Evolutionary conservation across 352 stramenopile genomes (phyloP).

Genomic region (Globisporangium iwayamae): DNA sequence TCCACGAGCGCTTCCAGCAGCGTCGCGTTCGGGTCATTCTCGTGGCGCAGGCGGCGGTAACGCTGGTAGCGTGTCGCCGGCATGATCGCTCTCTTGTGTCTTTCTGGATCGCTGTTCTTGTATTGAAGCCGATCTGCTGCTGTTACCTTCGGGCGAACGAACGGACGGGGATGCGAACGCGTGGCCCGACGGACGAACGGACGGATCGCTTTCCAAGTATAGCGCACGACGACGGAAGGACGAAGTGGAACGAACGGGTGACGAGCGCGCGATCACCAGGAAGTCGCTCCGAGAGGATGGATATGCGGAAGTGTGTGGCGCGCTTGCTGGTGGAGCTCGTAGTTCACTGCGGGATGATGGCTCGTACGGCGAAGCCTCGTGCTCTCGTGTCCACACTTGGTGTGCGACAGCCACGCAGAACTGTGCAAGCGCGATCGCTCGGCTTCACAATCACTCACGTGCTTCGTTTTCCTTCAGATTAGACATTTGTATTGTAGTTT

Average conservation of each 20-base stretch:
- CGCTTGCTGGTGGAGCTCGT: neutral
- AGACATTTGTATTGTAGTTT: neutral
- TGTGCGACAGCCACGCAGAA: neutral
- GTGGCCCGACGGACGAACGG: neutral
- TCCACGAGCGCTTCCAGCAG: constrained; percentile 24
- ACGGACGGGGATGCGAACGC: neutral
- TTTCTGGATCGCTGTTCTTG: neutral
- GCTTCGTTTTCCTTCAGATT: neutral
- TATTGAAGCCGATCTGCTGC: neutral
- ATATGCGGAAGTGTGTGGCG: neutral
- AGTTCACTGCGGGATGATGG: no score
- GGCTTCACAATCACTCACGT: neutral
- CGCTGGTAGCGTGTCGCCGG: neutral
- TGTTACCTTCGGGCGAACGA: neutral
- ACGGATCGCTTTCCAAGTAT: neutral
- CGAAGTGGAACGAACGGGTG: neutral
- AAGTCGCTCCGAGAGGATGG: neutral
- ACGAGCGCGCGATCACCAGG: neutral
- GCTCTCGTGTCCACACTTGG: neutral
- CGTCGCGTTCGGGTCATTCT: constrained; percentile 20
- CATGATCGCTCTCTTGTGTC: neutral
- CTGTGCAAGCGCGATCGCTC: neutral
- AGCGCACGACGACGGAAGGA: neutral
- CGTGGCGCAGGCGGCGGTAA: neutral
- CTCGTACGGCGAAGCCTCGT: neutral